Percentiles rank a stretch among this genome's conserved stretches.
phyloP scores from a whole-genome alignment of 2,329 filamentous ascomycete genomes.

The Trichoderma gracile region DNA sequence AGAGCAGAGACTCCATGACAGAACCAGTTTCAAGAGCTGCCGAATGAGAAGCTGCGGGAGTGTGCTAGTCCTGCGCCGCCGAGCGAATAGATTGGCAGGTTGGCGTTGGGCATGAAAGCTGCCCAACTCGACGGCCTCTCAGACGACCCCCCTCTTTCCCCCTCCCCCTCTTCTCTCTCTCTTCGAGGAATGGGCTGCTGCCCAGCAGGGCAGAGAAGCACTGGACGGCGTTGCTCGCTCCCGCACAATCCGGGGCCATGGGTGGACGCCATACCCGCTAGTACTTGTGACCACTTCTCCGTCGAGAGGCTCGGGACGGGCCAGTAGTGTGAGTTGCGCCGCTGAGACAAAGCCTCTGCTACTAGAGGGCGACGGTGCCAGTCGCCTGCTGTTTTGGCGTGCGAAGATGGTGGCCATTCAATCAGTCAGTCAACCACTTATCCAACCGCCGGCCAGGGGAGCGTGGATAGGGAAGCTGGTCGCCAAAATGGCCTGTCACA shows the following conservation, averaged over 20 bases:
- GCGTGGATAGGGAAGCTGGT: constrained; percentile 14
- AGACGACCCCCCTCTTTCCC: constrained; percentile 6
- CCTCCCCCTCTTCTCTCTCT: background rate
- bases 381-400: constrained; percentile 21
- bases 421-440: background rate
- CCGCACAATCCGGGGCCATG: constrained; percentile 22
- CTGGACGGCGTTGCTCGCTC: constrained; percentile 15
- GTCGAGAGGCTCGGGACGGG: constrained; percentile 10
- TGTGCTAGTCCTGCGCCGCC: constrained; percentile 12
- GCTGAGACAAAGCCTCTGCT: background rate
- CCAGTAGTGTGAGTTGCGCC: constrained; percentile 21
- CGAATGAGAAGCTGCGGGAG: background rate
- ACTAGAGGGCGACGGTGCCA: constrained; percentile 7
- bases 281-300: constrained; percentile 22
- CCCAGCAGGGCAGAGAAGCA: constrained; percentile 11
- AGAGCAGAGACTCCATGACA: constrained; percentile 15
- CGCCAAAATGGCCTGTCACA: constrained; percentile 21
- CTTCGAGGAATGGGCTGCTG: constrained; percentile 17
- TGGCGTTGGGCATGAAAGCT: constrained; percentile 29
- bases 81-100: constrained; percentile 13
- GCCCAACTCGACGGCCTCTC: constrained; percentile 17
- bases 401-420: constrained; percentile 15
- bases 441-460: constrained; percentile 7
- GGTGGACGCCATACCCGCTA: constrained; percentile 26
- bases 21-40: constrained; percentile 14